Conservation (phyloP, 2,329 filamentous ascomycete species). For the Xylaria sp. region DNA sequence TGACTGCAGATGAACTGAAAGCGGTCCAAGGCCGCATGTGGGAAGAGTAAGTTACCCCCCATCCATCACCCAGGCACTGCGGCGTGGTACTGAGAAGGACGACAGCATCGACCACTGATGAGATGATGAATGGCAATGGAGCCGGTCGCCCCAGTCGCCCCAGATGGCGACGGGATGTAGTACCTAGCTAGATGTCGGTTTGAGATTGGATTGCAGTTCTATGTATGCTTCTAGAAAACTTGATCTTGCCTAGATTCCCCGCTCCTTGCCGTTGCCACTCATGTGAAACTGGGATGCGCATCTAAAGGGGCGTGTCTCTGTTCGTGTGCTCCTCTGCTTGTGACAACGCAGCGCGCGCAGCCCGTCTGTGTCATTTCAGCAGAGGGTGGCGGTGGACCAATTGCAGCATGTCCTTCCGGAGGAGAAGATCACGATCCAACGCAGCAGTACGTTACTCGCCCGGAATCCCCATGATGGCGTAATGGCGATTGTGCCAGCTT, state of each 20-base stretch:
- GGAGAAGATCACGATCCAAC: constrained; percentile 17
- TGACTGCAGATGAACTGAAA: constrained; percentile 83
- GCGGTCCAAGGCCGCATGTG: constrained; percentile 88
- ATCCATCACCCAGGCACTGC: constrained; percentile 17
- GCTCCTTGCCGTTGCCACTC: constrained; percentile 24
- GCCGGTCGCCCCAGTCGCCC: too few species aligned
- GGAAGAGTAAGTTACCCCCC: constrained; percentile 67
- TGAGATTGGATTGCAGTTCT: constrained; percentile 1
- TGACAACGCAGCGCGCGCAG: constrained; percentile 23
- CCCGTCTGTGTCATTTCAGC: constrained; percentile 17
- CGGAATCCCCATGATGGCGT: constrained; percentile 15
- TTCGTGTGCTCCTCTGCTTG: constrained; percentile 18
- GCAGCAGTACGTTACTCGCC: constrained; percentile 24
- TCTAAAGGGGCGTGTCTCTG: constrained; percentile 17
- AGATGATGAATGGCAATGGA: constrained; percentile 35
- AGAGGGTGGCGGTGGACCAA: constrained; percentile 24
- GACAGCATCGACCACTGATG: constrained; percentile 47
- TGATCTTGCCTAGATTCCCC: constrained; percentile 25
- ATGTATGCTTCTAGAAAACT: constrained; percentile 25
- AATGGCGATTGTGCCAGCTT: constrained; percentile 17
- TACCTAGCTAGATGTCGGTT: constrained; percentile 13
- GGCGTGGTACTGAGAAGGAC: constrained; percentile 28
- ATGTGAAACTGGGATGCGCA: constrained; percentile 26
- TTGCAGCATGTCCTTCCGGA: constrained; percentile 30
- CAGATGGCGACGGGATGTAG: constrained; percentile 30